These are phyloP conservation scores for Clarireedia paspali DNA, from an alignment of 2,329 filamentous ascomycete species.

Conservation along the genomic window DNA sequence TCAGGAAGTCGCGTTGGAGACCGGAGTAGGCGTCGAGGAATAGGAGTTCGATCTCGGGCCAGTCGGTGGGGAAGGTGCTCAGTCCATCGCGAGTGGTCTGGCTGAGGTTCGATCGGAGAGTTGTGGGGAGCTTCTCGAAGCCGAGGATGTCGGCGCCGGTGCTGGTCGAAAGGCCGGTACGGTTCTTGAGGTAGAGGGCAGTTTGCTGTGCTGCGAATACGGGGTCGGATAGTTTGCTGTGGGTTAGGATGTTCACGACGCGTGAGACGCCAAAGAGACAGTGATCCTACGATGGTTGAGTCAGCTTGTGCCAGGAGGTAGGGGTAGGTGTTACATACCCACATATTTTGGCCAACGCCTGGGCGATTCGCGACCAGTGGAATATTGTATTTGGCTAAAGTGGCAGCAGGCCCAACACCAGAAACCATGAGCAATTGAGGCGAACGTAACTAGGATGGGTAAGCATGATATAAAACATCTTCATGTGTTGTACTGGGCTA, in stretches of 20 bases:
- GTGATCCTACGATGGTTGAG: neutral
- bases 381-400: slow-evolving; percentile 38
- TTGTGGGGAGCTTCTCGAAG: slow-evolving; percentile 13
- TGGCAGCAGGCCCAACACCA: slow-evolving; percentile 37
- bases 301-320: neutral
- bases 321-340: slow-evolving; percentile 19
- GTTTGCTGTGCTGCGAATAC: neutral
- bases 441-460: neutral
- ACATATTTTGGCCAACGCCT: slow-evolving; percentile 44
- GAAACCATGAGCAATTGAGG: slow-evolving; percentile 41
- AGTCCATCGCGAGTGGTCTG: slow-evolving; percentile 31
- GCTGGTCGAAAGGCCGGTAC: neutral
- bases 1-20: neutral
- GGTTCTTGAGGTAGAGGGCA: neutral
- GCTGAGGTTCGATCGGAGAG: slow-evolving; percentile 23
- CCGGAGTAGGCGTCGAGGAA: slow-evolving; percentile 2
- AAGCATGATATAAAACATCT: neutral
- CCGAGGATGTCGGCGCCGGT: neutral
- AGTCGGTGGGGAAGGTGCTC: slow-evolving; percentile 28
- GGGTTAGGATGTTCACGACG: neutral
- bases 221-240: neutral
- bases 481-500: slow-evolving; percentile 6
- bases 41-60: slow-evolving; percentile 5
- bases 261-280: neutral
- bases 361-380: slow-evolving; percentile 37